Conservation (phyloP, 495 filamentous ascomycete genomes). For the Penicillium lagena region DNA sequence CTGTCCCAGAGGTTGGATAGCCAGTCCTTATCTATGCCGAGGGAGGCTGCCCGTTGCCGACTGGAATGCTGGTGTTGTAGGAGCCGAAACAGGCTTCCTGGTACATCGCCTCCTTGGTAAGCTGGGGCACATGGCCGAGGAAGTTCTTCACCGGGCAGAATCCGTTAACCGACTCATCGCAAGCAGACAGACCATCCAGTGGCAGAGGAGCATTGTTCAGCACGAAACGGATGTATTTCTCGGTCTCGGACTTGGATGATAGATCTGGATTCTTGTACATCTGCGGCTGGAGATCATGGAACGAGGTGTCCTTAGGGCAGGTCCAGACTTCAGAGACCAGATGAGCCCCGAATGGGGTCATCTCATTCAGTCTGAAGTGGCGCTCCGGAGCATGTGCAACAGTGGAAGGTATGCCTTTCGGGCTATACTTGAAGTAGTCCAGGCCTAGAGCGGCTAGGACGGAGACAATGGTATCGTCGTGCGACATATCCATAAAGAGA, state of each 20-base stretch:
- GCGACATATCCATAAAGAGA: constrained; percentile 41
- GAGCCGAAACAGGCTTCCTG: constrained; percentile 23
- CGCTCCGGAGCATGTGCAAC: constrained; percentile 35
- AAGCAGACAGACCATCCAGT: constrained; percentile 15
- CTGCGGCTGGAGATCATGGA: constrained; percentile 14
- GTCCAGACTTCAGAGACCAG: constrained; percentile 54
- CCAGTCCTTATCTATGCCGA: no score
- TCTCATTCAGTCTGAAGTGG: constrained; percentile 15
- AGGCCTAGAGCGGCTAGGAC: constrained; percentile 45
- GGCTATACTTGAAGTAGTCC: constrained; percentile 45
- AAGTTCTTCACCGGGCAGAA: constrained; percentile 21
- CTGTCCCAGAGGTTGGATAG: no score
- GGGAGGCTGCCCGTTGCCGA: constrained; percentile 18
- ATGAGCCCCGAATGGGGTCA: constrained; percentile 55
- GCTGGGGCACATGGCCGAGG: constrained; percentile 9
- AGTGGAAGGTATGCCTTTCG: constrained; percentile 32
- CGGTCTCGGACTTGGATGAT: constrained; percentile 7
- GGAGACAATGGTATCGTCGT: constrained; percentile 33
- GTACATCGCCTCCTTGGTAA: constrained; percentile 19
- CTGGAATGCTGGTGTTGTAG: constrained; percentile 16
- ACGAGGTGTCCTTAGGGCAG: constrained; percentile 12
- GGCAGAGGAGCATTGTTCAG: constrained; percentile 24
- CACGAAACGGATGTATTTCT: constrained; percentile 22
- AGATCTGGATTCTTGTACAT: constrained; percentile 24
- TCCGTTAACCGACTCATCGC: constrained; percentile 16